Base-by-base conservation (phyloP, 306 rosid species). In the Trichosanthes cucumerina region DNA sequence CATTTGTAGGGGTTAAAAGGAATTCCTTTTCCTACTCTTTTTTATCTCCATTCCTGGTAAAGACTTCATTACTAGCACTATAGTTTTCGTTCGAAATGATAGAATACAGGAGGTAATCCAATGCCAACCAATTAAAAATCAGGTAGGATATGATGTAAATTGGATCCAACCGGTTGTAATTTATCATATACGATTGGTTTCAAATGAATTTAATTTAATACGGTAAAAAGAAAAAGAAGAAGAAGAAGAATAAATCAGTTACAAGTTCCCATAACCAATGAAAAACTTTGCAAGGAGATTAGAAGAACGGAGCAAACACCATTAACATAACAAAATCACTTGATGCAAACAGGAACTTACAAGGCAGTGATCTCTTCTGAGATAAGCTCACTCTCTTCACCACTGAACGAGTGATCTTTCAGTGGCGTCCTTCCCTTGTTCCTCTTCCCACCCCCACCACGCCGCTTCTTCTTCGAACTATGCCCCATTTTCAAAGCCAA, bases 311-410 rank as follows among this genome's bases (percentile, higher is more conserved):
- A 50, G 14, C 41, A 73, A 49, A 28, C 14, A 39, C 50, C 52
- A 66, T 39, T 46, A 58, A 58, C 56, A 81, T 70, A 83, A 63
- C 52, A 58, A 80, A 78, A 60, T 28, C 64, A 44, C 33, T 21
- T 1, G 38, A 43, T 28, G 28, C 23, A 24, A 28, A 58, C 49
- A 72, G 34, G 34, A 13, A 39, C 91, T 84, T 89, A 94, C 97
- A 94, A 56, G 79, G 97, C 98, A 24, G 98, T 94, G 63, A 94
- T 88, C 83, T 94, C 98, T 77, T 94, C 97, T 36, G 96, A 81
- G 26, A 85, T 82, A n/a, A 94, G 94, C 8, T 94, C 93, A 74
- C 78, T 79, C 46, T 84, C 88, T 26, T 65, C 77, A 34, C 23
- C 83, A 59, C 70, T 83, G 77, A 90, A 87, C 15, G 73, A 79